A percentile compares a stretch with the other conserved stretches of the same genome.
phyloP scores from a whole-genome alignment of 2,329 filamentous ascomycete species.

The Hymenoscyphus scutula region DNA sequence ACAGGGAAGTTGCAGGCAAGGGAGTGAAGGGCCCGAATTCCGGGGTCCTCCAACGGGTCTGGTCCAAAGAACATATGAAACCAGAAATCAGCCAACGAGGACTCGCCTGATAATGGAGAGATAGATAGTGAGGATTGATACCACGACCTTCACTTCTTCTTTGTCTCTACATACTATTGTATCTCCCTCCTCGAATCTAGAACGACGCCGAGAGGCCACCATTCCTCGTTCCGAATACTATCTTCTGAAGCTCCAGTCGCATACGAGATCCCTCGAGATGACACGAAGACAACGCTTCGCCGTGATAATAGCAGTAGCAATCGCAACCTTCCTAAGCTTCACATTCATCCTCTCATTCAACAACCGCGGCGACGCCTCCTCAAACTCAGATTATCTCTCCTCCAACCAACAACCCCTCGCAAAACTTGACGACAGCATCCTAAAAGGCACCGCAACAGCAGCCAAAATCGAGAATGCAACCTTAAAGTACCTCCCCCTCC shows the following conservation, averaged over 20 bases:
- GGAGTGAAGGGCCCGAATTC: background rate
- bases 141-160: background rate
- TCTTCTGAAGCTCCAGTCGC: background rate
- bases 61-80: too few species aligned
- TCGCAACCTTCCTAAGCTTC: conserved; percentile 57
- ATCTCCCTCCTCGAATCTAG: background rate
- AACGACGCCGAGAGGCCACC: background rate
- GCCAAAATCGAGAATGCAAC: conserved; percentile 82
- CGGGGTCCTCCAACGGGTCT: background rate
- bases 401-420: conserved; percentile 24
- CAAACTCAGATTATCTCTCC: conserved; percentile 22
- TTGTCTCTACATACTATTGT: background rate
- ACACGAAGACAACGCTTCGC: conserved; percentile 46
- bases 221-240: background rate
- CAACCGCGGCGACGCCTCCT: conserved; percentile 20
- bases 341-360: conserved; percentile 50
- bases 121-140: background rate
- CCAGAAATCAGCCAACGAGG: background rate
- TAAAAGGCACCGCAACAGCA: conserved; percentile 70
- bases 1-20: conserved; percentile 2
- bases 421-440: conserved; percentile 46
- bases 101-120: background rate
- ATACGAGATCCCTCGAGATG: conserved; percentile 22
- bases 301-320: conserved; percentile 53
- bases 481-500: conserved; percentile 54